These are phyloP conservation scores for Wickerhamiella bombiphila DNA, from an alignment of 805 yeast genomes.

Conservation along the genomic window DNA sequence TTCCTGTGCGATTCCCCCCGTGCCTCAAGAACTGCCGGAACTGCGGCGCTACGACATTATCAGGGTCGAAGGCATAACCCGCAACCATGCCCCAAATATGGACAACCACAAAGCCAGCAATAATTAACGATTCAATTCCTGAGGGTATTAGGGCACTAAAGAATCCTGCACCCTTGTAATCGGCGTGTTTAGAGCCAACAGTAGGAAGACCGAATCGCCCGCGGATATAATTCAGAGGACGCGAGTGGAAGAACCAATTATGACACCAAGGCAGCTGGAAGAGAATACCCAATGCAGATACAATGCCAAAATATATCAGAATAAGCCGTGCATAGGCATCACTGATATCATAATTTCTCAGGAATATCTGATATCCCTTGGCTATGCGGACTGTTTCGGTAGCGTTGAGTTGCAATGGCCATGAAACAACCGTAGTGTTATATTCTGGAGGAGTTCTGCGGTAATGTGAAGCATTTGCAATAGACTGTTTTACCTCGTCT, in stretches of 20 bases:
- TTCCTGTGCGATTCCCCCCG: slow-evolving; percentile 12
- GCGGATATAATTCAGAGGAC: neutral
- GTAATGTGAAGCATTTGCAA: neutral
- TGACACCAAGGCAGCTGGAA: neutral
- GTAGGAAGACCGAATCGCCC: neutral
- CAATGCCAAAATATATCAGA: neutral
- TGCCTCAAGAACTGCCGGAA: slow-evolving; percentile 6
- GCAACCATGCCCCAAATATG: slow-evolving; percentile 5
- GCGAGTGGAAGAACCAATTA: neutral
- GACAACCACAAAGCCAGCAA: slow-evolving; percentile 5
- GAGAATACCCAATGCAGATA: neutral
- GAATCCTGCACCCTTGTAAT: neutral
- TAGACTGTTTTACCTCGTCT: neutral
- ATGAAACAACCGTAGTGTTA: neutral
- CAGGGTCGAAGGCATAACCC: slow-evolving; percentile 7
- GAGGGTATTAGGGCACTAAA: slow-evolving; percentile 10
- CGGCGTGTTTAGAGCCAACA: neutral
- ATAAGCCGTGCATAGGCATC: neutral
- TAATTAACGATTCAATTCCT: slow-evolving; percentile 2
- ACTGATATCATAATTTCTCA: neutral
- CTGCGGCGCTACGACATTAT: slow-evolving; percentile 7
- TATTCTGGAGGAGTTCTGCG: neutral
- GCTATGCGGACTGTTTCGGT: neutral
- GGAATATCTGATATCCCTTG: neutral
- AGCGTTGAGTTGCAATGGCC: neutral